These are phyloP conservation scores for Microbotryum intermedium DNA, from an alignment of 1,284 basidiomycete genomes.

Conservation along the genomic window DNA sequence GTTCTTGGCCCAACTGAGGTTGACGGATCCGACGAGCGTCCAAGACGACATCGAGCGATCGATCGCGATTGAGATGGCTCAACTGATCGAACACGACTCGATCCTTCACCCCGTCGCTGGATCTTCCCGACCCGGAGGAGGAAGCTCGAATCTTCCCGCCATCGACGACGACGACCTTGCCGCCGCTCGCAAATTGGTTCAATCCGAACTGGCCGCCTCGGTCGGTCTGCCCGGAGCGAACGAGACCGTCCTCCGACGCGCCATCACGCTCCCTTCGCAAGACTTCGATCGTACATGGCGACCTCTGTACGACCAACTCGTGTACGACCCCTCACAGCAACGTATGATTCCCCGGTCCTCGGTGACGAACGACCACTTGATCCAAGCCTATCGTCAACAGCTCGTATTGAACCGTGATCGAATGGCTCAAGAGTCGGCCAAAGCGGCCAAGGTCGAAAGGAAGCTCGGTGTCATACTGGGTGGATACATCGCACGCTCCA, in stretches of 20 bases:
- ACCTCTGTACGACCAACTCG: slow-evolving; percentile 51
- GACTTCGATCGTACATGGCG: slow-evolving; percentile 61
- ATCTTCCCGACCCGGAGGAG: slow-evolving; percentile 62
- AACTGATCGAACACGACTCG: slow-evolving; percentile 78
- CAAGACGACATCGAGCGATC: slow-evolving; percentile 22
- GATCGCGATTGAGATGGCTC: slow-evolving; percentile 69
- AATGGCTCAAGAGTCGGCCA: slow-evolving; percentile 74
- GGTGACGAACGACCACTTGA: slow-evolving; percentile 53
- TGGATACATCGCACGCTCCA: slow-evolving; percentile 76
- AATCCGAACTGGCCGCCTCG: slow-evolving; percentile 65
- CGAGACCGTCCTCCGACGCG: slow-evolving; percentile 65
- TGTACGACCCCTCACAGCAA: slow-evolving; percentile 52
- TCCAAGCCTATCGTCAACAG: slow-evolving; percentile 56
- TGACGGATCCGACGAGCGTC: slow-evolving; percentile 40
- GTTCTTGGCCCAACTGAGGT: slow-evolving; percentile 49
- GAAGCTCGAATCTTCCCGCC: slow-evolving; percentile 60
- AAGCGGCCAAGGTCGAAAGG: slow-evolving; percentile 82
- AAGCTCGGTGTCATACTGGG: slow-evolving; percentile 78
- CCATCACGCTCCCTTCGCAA: slow-evolving; percentile 42
- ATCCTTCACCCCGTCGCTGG: slow-evolving; percentile 83
- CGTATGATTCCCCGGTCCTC: slow-evolving; percentile 59
- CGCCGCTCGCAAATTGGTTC: slow-evolving; percentile 62
- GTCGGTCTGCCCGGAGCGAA: slow-evolving; percentile 79
- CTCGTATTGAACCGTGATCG: slow-evolving; percentile 58
- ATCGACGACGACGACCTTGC: slow-evolving; percentile 71